These are phyloP conservation scores for Leucocoprinus sp. DNA, from an alignment of 768 basidiomycete genomes.

Conservation along the genomic window DNA sequence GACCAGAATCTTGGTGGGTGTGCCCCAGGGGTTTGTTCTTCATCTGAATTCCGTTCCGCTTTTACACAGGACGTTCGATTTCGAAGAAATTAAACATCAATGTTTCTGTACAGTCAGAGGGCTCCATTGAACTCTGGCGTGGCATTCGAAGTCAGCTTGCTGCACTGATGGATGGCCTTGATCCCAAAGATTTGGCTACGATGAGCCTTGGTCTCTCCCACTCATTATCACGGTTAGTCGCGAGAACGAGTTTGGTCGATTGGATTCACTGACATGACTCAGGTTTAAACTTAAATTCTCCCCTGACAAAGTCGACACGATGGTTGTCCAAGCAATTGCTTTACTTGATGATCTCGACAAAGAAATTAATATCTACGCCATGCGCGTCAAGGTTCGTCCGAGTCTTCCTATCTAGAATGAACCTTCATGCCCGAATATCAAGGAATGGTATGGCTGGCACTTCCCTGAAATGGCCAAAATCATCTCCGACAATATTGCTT, in stretches of 20 bases:
- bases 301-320: conserved; percentile 98
- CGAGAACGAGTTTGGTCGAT: neutral
- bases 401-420: neutral
- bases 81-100: conserved; percentile 91
- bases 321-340: conserved; percentile 98
- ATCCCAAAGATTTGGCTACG: conserved; percentile 90
- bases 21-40: conserved; percentile 1
- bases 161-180: conserved; percentile 80
- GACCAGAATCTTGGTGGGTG: conserved; percentile 84
- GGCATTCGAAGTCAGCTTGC: conserved; percentile 90
- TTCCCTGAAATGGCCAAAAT: conserved; percentile 99
- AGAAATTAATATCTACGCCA: conserved; percentile 98
- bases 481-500: conserved; percentile 93
- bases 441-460: conserved; percentile 99
- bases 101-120: conserved; percentile 52
- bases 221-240: conserved; percentile 78
- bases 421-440: conserved; percentile 1
- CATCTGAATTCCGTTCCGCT: neutral
- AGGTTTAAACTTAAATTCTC: conserved; percentile 99
- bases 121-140: conserved; percentile 73
- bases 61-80: conserved; percentile 64
- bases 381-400: conserved; percentile 86
- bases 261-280: neutral
- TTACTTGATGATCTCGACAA: conserved; percentile 98
- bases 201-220: conserved; percentile 98